These are phyloP conservation scores for Parasitella parasitica DNA, from an alignment of 371 early-diverging fungal genomes.

Conservation along the genomic window DNA sequence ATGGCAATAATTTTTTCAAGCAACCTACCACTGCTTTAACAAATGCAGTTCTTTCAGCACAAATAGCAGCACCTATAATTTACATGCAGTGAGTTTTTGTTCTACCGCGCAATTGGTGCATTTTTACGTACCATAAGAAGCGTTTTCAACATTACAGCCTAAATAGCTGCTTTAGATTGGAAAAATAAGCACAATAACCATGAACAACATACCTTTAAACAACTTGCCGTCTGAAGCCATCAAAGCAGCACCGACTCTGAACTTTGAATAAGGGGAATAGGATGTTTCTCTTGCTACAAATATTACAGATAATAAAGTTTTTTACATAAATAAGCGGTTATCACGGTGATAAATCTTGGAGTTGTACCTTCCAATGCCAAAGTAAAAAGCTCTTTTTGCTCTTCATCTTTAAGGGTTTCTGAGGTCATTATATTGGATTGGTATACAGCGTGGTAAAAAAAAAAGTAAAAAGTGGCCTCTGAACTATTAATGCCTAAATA, in stretches of 20 bases:
- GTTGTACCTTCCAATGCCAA: conserved; percentile 14
- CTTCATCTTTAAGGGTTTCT: neutral
- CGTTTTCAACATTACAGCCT: conserved; percentile 86
- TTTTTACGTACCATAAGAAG: conserved; percentile 66
- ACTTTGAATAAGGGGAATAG: conserved; percentile 85
- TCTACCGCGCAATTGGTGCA: no score
- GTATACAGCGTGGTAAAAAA: neutral
- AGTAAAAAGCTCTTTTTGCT: conserved; percentile 1
- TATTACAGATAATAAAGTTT: neutral
- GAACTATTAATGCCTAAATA: neutral
- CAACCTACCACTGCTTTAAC: conserved; percentile 79
- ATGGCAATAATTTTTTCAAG: no score
- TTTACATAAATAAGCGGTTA: neutral
- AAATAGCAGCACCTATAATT: conserved; percentile 61
- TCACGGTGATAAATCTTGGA: neutral
- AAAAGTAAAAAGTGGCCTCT: neutral
- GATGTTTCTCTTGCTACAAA: conserved; percentile 50
- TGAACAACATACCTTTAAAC: conserved; percentile 49
- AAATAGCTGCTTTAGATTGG: neutral
- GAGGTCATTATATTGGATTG: neutral
- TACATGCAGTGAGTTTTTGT: neutral
- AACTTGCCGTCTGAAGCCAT: conserved; percentile 63
- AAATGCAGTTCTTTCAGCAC: conserved; percentile 85
- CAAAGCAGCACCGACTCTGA: conserved; percentile 81
- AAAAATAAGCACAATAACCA: neutral